Percentiles rank a stretch among this genome's conserved stretches.
Evolutionary conservation across 805 yeast species (phyloP).

Genomic region (Wickerhamomyces queroliae): DNA sequence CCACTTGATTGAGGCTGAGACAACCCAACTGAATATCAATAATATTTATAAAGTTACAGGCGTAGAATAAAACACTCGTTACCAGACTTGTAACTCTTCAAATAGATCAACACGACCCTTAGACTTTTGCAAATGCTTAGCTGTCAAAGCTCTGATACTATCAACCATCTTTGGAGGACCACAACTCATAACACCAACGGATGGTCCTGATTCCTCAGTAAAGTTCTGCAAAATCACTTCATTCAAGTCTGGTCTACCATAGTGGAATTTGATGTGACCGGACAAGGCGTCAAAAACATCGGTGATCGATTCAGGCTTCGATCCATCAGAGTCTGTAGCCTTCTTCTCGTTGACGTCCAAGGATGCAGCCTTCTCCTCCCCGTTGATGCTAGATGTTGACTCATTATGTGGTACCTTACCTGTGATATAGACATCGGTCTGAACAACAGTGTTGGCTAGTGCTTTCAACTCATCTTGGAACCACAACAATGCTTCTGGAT

Average conservation of each 20-base stretch:
- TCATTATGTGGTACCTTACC: constrained; percentile 23
- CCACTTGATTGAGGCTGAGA: too few relatives aligned
- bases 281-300: background rate
- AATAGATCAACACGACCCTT: constrained; percentile 53
- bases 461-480: constrained; percentile 34
- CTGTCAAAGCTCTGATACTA: constrained; percentile 40
- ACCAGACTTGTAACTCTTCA: constrained; percentile 75
- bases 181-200: constrained; percentile 48
- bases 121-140: constrained; percentile 31
- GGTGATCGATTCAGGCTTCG: background rate
- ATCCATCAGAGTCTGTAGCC: constrained; percentile 4
- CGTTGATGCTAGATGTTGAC: too few relatives aligned
- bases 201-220: constrained; percentile 28
- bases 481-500: constrained; percentile 42
- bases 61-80: constrained; percentile 4
- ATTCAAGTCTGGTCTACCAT: constrained; percentile 40
- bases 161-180: constrained; percentile 57
- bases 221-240: constrained; percentile 31
- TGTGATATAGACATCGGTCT: constrained; percentile 30
- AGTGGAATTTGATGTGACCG: constrained; percentile 25
- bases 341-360: constrained; percentile 2
- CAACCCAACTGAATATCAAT: background rate
- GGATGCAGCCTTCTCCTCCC: constrained; percentile 1
- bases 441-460: constrained; percentile 21
- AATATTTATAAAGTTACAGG: constrained; percentile 1